Percentiles rank a stretch among this genome's conserved stretches.
Evolutionary conservation across 1,284 basidiomycete species (phyloP).

Genomic region (Microbotryum violaceum): DNA sequence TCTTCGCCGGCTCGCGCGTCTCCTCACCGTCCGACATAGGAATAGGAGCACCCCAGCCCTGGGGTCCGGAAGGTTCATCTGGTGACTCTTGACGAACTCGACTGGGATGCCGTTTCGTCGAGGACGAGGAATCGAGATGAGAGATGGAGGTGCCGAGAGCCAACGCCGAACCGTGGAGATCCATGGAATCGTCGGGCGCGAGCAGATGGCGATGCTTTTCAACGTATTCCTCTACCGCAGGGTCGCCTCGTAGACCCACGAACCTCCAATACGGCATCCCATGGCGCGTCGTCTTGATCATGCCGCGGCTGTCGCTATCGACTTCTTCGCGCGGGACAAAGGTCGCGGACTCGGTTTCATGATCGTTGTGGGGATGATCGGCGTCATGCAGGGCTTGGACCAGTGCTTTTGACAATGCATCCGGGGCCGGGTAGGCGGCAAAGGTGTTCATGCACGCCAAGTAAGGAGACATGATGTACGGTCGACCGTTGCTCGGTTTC

Average conservation of each 20-base stretch:
- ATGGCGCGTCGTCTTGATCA: conserved; percentile 24
- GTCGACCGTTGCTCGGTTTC: conserved; percentile 40
- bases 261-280: conserved; percentile 43
- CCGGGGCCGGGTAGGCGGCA: conserved; percentile 23
- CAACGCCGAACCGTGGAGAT: no score
- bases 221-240: conserved; percentile 21
- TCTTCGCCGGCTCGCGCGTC: background rate
- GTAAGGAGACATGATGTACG: conserved; percentile 45
- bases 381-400: conserved; percentile 16
- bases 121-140: no score
- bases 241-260: conserved; percentile 36
- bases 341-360: conserved; percentile 31
- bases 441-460: conserved; percentile 44
- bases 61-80: no score
- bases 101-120: no score
- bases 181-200: background rate
- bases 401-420: conserved; percentile 13
- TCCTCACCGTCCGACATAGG: background rate
- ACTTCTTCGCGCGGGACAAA: conserved; percentile 40
- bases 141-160: no score
- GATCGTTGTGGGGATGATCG: conserved; percentile 28
- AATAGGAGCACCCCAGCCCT: background rate
- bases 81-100: no score
- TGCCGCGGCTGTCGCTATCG: conserved; percentile 18
- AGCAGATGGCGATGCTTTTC: background rate